Percentiles rank a stretch among this genome's conserved stretches.
phyloP scores from a whole-genome alignment of 257 asterid species.

The Dorcoceras hygrometricum region DNA sequence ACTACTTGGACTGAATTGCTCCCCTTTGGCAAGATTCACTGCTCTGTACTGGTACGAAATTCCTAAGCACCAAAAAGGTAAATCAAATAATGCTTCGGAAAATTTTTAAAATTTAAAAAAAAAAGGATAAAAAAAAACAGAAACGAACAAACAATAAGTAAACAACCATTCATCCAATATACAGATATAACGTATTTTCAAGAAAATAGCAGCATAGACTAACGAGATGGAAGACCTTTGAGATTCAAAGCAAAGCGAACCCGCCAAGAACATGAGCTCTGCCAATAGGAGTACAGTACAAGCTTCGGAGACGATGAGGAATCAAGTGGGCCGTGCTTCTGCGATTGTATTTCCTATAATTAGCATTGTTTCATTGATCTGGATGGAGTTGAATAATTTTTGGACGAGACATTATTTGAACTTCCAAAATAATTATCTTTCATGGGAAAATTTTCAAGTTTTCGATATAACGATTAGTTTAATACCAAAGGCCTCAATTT shows the following conservation, averaged over 20 bases:
- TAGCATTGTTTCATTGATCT: background rate
- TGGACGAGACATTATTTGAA: no score
- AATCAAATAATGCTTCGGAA: background rate
- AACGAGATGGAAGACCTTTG: constrained; percentile 43
- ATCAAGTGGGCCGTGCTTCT: constrained; percentile 32
- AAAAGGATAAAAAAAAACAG: no score
- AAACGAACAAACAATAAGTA: background rate
- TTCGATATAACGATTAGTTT: no score
- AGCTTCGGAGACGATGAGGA: constrained; percentile 45
- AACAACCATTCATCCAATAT: background rate
- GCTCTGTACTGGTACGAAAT: constrained; percentile 70
- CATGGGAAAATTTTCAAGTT: no score
- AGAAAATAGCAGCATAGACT: background rate
- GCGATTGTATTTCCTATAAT: constrained; percentile 22
- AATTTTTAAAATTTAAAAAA: no score
- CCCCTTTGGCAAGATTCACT: constrained; percentile 61
- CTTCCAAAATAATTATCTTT: no score
- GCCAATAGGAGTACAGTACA: constrained; percentile 72
- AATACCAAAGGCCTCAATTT: no score
- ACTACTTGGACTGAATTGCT: constrained; percentile 62
- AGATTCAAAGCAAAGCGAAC: constrained; percentile 76
- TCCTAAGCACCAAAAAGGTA: constrained; percentile 34
- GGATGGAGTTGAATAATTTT: no score
- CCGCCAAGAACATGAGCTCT: constrained; percentile 87
- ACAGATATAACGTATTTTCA: background rate